A percentile compares a stretch with the other conserved stretches of the same genome.
These are phyloP conservation scores for Magnusiomyces ingens DNA, from an alignment of 1,139 yeast genomes.

Conservation along the genomic window DNA sequence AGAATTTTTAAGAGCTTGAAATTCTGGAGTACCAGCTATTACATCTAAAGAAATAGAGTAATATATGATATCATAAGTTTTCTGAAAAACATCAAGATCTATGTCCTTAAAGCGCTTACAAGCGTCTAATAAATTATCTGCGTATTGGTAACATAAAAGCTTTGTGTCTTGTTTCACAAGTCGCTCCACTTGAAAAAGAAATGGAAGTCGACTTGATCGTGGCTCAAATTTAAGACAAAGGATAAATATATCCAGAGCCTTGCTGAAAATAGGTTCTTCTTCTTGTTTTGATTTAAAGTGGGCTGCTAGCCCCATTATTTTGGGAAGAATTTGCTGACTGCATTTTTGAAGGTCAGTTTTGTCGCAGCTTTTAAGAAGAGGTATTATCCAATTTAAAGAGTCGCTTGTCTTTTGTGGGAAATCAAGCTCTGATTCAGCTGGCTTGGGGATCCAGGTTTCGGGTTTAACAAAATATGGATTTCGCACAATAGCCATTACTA, in stretches of 20 bases:
- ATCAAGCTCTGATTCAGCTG: not conserved
- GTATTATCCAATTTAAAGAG: slow-evolving; percentile 13
- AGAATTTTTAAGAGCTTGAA: slow-evolving; percentile 11
- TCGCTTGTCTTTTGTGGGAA: slow-evolving; percentile 10
- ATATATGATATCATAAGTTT: slow-evolving; percentile 13
- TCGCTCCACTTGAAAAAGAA: slow-evolving; percentile 14
- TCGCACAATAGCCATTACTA: slow-evolving; percentile 13
- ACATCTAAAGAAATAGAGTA: slow-evolving; percentile 17
- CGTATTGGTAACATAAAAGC: slow-evolving; percentile 11
- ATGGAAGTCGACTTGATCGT: slow-evolving; percentile 11
- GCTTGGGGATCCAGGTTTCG: slow-evolving; percentile 6
- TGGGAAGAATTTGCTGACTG: slow-evolving; percentile 10
- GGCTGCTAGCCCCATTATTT: slow-evolving; percentile 4
- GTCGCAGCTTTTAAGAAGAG: slow-evolving; percentile 15
- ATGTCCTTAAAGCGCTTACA: slow-evolving; percentile 12
- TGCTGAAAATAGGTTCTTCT: slow-evolving; percentile 10
- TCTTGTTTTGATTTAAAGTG: slow-evolving; percentile 5
- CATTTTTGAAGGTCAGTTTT: slow-evolving; percentile 13
- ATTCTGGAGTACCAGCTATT: slow-evolving; percentile 19
- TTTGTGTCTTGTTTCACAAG: slow-evolving; percentile 13
- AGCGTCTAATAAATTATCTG: slow-evolving; percentile 10
- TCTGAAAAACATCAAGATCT: slow-evolving; percentile 9
- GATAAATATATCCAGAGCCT: slow-evolving; percentile 10
- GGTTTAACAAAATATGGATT: slow-evolving; percentile 10
- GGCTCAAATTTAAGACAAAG: slow-evolving; percentile 10